Evolutionary conservation across 345 rosid genomes (phyloP), one percentile per base, ranked within the genome.

Genomic region (Fremontodendron californicum): DNA sequence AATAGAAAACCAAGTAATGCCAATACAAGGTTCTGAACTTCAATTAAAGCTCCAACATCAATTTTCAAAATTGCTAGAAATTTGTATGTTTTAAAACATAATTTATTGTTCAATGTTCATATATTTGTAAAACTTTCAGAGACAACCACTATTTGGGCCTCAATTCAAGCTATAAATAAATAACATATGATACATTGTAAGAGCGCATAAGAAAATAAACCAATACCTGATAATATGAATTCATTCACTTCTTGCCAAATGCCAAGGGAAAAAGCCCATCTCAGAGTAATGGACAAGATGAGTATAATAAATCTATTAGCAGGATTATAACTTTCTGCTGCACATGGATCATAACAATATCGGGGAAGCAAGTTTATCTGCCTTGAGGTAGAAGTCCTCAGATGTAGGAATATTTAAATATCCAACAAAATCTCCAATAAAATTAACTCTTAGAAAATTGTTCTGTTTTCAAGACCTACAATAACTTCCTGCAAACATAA

Each of bases 381-480:
- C 85, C 90, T 85, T 73, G 98, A 93, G 95, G 82, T 89, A 90
- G 67, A 87, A 89, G 76, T 90, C 94, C 71, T 94, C 97, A 48
- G 91, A 93, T 65, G 97, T 85, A 1, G 97, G 97, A 85, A 94
- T 86, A 19, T 78, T 91, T 48, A 93, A 86, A 84, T 94, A 94
- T 54, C 98, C 93, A 78, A 65, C 89, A 75, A 94, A 93, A 85
- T 93, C 98, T 77, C 97, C 98, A 66, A 91, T 84, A 65, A 91
- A 93, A 86, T 88, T 90, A 78, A 88, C 98, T 80, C 89, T 89
- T n/a, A 94, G 81, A 75, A 91, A 91, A n/a, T 90, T 91, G 83
- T 91, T 78, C 94, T 91, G 51, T 91, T 93, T 81, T 91, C 92
- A 69, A 97, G 95, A 79, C 95, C 92, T 68, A 94, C 84, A 58